Base-by-base conservation (phyloP, 768 basidiomycete genomes). In the Leccinum uliginosum region DNA sequence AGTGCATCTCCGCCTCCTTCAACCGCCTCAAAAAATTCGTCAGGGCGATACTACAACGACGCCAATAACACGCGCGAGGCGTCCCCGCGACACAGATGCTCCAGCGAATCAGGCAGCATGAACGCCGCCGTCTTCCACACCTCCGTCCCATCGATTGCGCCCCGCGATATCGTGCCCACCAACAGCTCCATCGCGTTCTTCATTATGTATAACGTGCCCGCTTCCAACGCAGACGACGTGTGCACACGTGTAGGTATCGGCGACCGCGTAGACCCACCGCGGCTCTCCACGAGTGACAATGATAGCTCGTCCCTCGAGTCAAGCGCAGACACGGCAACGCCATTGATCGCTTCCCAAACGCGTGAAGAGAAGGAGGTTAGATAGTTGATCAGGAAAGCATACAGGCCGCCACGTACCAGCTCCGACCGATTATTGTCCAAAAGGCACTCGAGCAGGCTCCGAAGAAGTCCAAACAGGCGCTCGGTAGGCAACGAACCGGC, bases 111-210 rank as follows among this genome's bases (percentile, higher is more conserved):
- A 44, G 98, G 77, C 3, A 93, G 76, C 78, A 94, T 89, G 68
- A 94, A 98, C 8, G 95, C 91, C 15, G 98, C 84, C 3, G 94
- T 94, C 74, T 92, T 92, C 96, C 96, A 98, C 2, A 98, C 91
- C 71, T 98, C 94, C 15, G 90, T 86, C 7, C 94, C 95, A 61
- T 97, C 94, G 53, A n/a, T n/a, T n/a, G n/a, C n/a, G n/a, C n/a
- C n/a, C n/a, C n/a, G n/a, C n/a, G n/a, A n/a, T n/a, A 92, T 89
- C 1, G 93, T 78, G 0, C 83, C 73, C 0, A 93, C 78, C 19
- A 98, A 73, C 7, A 87, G 80, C 53, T 96, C 95, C 63, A 87
- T 78, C 32, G 77, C 77, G 5, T 78, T 73, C 63, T 86, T 87
- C 67, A 98, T 73, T 54, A 88, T 76, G 0, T 80, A 72, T 9